Base-by-base conservation (phyloP, 805 yeast species). In the Kuraishia borneana region DNA sequence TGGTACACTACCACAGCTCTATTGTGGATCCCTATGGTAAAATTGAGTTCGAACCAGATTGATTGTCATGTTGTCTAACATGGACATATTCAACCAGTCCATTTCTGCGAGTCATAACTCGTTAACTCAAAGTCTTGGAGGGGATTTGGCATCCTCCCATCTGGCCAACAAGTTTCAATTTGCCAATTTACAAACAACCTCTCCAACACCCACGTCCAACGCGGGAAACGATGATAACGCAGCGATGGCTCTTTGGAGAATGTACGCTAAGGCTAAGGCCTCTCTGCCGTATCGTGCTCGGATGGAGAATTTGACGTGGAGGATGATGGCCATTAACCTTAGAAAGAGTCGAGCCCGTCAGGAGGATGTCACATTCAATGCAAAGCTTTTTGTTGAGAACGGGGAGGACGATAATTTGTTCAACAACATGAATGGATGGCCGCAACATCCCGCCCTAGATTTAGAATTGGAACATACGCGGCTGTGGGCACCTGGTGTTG, bases 301-400 rank as follows among this genome's bases (percentile, higher is more conserved):
- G 33, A 80, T 87, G 76, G 84, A 82, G 48, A 87, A 87, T 50
- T 55, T 85, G 36, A 76, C 94, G 7, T 85, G 95, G 95, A 61
- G 96, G 39, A 68, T 85, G 73, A 79, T 85, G 88, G 72, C 67
- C 30, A 60, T 79, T 43, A 66, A 58, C 38, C 35, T 50, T 25
- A 41, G 40, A 31, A 32, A 38, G 17, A 31, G 20, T 7, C 7
- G 17, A n/a, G 34, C 12, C 23, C 14, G 18, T 4, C 22, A 12
- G 13, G 8, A 14, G 28, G 21, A 7, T 13, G 21, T 3, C 21
- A 14, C 17, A 8, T 18, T 3, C 26, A 13, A 6, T 26, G 3
- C 18, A 23, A 7, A 14, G 26, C 4, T 21, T 16, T 3, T 5
- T 9, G 26, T 20, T 30, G 18, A 19, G 26, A 5, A 13, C 13